Conservation (phyloP, 495 filamentous ascomycete genomes). For the Tricharina praecox region DNA sequence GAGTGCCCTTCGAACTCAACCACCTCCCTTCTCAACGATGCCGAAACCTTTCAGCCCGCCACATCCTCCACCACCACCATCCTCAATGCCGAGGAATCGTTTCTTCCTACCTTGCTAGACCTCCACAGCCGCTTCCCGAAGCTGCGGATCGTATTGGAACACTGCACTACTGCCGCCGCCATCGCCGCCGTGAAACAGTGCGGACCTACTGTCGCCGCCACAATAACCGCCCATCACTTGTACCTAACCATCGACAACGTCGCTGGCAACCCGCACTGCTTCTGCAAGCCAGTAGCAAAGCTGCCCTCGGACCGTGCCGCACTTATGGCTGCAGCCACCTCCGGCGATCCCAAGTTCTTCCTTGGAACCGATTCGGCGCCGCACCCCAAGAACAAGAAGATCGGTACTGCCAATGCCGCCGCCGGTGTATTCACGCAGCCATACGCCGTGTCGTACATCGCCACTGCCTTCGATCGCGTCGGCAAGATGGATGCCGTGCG, state of each 20-base stretch:
- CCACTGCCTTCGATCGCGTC: constrained; percentile 22
- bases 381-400: constrained; percentile 58
- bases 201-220: constrained; percentile 57
- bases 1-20: constrained; percentile 33
- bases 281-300: constrained; percentile 78
- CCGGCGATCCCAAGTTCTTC: constrained; percentile 66
- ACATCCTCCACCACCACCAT: constrained; percentile 36
- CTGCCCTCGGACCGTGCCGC: constrained; percentile 55
- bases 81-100: constrained; percentile 62
- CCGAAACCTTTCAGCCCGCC: constrained; percentile 64
- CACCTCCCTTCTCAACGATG: constrained; percentile 56
- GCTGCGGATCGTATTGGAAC: constrained; percentile 62
- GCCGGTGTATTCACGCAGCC: constrained; percentile 85
- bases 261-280: constrained; percentile 58
- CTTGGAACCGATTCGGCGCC: constrained; percentile 58
- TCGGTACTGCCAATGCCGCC: constrained; percentile 43
- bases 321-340: constrained; percentile 49
- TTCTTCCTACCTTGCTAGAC: constrained; percentile 56
- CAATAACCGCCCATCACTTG: constrained; percentile 65
- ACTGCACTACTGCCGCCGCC: constrained; percentile 72
- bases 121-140: constrained; percentile 62
- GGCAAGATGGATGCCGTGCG: constrained; percentile 47
- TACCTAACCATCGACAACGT: constrained; percentile 62
- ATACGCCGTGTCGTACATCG: constrained; percentile 45
- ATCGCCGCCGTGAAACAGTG: constrained; percentile 58